Conservation (phyloP, 305 asterid genomes). For the Fraxinus floribunda region DNA sequence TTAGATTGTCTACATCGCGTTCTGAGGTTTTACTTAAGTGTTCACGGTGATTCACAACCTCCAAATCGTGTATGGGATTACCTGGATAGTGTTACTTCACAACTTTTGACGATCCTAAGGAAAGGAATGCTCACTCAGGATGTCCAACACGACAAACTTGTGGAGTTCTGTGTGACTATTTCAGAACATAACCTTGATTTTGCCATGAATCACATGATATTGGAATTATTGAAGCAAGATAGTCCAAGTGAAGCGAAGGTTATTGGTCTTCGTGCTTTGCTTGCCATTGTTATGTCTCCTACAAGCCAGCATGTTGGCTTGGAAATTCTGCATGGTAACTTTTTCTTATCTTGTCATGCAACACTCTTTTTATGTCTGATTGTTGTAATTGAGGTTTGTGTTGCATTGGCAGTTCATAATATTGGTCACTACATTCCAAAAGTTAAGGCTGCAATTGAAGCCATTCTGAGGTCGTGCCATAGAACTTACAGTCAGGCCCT, state of each 20-base stretch:
- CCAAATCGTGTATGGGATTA: slow-evolving; percentile 96
- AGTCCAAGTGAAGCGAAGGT: slow-evolving; percentile 97
- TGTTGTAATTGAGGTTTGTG: slow-evolving; percentile 20
- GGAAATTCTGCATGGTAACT: slow-evolving; percentile 94
- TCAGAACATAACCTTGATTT: slow-evolving; percentile 99
- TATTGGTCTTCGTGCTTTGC: slow-evolving; percentile 98
- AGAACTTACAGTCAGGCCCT: slow-evolving; percentile 88
- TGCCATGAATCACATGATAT: slow-evolving; percentile 92
- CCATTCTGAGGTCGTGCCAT: slow-evolving; percentile 90
- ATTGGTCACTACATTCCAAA: slow-evolving; percentile 97
- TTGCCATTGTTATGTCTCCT: slow-evolving; percentile 97
- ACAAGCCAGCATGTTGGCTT: slow-evolving; percentile 91
- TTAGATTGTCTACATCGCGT: slow-evolving; percentile 97
- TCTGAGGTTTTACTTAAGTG: slow-evolving; percentile 89
- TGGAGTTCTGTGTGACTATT: slow-evolving; percentile 94
- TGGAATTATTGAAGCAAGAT: slow-evolving; percentile 95
- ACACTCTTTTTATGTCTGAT: slow-evolving; percentile 22
- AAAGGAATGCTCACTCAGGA: slow-evolving; percentile 98
- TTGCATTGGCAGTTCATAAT: slow-evolving; percentile 70
- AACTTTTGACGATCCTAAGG: slow-evolving; percentile 85
- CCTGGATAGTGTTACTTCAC: slow-evolving; percentile 97
- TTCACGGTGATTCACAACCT: slow-evolving; percentile 91
- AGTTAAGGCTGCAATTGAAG: slow-evolving; percentile 96
- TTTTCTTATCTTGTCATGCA: slow-evolving; percentile 22
- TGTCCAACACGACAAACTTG: slow-evolving; percentile 96